Base-by-base conservation (phyloP, 2,329 filamentous ascomycete genomes). In the Penicillium sp. region DNA sequence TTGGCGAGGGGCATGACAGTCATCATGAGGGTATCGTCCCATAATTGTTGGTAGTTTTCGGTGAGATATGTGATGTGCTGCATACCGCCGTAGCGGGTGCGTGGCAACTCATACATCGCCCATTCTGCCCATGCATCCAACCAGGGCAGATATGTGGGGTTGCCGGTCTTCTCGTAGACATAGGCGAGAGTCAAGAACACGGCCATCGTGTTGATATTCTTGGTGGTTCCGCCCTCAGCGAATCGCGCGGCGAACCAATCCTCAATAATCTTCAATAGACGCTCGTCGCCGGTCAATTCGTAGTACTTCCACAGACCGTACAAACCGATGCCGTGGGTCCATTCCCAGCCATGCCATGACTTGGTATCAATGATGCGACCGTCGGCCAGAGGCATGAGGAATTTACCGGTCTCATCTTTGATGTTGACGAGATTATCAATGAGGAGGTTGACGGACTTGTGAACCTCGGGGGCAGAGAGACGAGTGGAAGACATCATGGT, bases 1-100 rank as follows among this genome's bases (percentile, higher is more conserved):
- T 93, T 93, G 18, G 89, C 89, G 18, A 93, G 80, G 1, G 90
- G 90, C 75, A 93, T 78, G 6, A 92, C 90, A 0, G 89, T 92
- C 90, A 94, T 94, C 90, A 94, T 93, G 46, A 94, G 81, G 6
- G 90, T 94, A 72, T 94, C 90, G 66, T 92, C 90, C 90, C 90
- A 94, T 22, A 93, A 81, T 77, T 93, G 88, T 72, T 91, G 83
- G 61, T 87, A 81, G 74, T 94, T 92, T 63, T 84, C 82, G 2
- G 85, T 83, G 35, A 88, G 76, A 66, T 92, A 92, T 0, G 90
- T 93, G 60, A 89, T 85, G 74, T 90, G 89, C 74, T 92, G 89
- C 80, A 92, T 89, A 58, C 88, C 81, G 49, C 87, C 89, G 69
- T 86, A 88, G 51, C 83, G 85, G 0, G 90, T 93, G 41, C 89